Evolutionary conservation across 768 basidiomycete genomes (phyloP), one percentile per base, ranked within the genome.

Genomic region (Butyriboletus loyo): DNA sequence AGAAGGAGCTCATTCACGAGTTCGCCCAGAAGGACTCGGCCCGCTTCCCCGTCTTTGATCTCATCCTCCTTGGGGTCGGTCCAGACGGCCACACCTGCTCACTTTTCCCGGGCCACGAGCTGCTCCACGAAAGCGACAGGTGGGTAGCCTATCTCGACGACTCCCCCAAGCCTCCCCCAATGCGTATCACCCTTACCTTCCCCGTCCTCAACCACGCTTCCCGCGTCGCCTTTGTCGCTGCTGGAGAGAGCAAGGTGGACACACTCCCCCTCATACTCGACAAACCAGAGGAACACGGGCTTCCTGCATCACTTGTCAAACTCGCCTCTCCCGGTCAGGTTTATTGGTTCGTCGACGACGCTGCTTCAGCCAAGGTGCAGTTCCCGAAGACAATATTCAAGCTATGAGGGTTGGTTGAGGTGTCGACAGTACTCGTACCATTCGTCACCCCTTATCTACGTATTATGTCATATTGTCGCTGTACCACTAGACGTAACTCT

Each of bases 31-130:
- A 86, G 67, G 92, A 98, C 68, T 79, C 93, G 5, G 96, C 96
- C 17, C 86, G 95, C 54, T 98, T 98, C 80, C 97, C 97, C 56
- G 78, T 97, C 46, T 98, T 99, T 70, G 97, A 99, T 68, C 84
- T 99, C 67, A 89, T 98, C 73, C 83, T 99, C 39, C 86, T 99
- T 46, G 97, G 97, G 44, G 86, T 95, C 81, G 97, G 97, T 28
- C 91, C 90, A 6, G 97, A 98, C 68, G 96, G 96, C n/a, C 97
- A 99, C 77, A 98, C 96, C 37, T 93, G 89, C 55, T 94, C 91
- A 7, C 85, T 99, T 60, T 99, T 99, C 83, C 97, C 97, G 9
- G 89, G 80, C n/a, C 96, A 98, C 66, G 73, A 70, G 34, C 80
- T 98, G 35, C 80, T 99, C 44, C 55, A 73, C n/a, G 96, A 97